Percentiles rank a stretch among this genome's conserved stretches.
Evolutionary conservation across 306 rosid species (phyloP).

Genomic region (Styphnolobium japonicum): DNA sequence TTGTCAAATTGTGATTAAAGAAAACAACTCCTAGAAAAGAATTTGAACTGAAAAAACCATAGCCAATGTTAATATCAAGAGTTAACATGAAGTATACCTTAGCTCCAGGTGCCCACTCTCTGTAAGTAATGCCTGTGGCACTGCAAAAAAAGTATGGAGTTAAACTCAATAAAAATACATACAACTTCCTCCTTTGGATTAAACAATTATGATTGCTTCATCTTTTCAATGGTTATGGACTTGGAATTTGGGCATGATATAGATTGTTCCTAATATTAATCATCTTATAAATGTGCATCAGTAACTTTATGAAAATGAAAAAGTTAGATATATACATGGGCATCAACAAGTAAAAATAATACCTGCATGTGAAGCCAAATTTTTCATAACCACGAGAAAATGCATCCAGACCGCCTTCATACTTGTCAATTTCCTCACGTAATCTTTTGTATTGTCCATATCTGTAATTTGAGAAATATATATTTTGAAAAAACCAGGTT

Average conservation of each 20-base stretch:
- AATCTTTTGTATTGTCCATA: conserved; percentile 70
- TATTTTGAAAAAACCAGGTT: conserved; percentile 19
- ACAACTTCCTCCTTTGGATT: not conserved
- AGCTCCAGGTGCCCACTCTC: conserved; percentile 87
- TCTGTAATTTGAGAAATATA: conserved; percentile 42
- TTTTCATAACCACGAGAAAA: conserved; percentile 97
- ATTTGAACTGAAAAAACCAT: not conserved
- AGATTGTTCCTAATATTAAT: not conserved
- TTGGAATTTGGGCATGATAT: not conserved
- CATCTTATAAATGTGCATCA: not conserved
- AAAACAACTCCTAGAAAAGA: not conserved
- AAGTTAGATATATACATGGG: not conserved
- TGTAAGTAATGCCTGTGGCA: conserved; percentile 63
- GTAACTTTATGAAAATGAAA: not conserved
- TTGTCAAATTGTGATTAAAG: not conserved
- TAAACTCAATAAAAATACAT: not conserved
- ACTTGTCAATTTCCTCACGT: conserved; percentile 73
- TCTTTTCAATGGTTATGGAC: not conserved
- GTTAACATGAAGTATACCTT: conserved; percentile 39
- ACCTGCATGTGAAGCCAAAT: conserved; percentile 92
- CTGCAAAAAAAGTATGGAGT: conserved; percentile 39
- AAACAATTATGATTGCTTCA: not conserved
- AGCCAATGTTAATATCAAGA: not conserved
- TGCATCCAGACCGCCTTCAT: conserved; percentile 91
- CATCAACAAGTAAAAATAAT: conserved; percentile 3